Conservation (phyloP, 1,284 basidiomycete genomes). For the Cryptococcus sp. region DNA sequence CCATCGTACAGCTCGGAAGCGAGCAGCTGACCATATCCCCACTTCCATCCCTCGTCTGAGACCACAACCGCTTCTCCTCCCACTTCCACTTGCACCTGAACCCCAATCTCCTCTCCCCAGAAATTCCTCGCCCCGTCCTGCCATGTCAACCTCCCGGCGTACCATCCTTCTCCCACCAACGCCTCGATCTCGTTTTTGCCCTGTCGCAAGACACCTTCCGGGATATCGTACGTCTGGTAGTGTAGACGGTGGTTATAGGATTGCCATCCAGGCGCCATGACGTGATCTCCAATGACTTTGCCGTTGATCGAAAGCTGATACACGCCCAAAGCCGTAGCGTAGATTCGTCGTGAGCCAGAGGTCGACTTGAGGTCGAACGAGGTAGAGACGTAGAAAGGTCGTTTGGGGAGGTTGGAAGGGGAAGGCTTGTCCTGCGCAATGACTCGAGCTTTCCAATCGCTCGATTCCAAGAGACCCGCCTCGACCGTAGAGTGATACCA, state of each 20-base stretch:
- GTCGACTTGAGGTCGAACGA: constrained; percentile 2
- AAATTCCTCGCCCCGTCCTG: constrained; percentile 16
- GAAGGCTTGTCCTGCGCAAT: background rate
- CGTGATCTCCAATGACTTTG: constrained; percentile 23
- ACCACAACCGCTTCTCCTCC: constrained; percentile 11
- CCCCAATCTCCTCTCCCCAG: constrained; percentile 15
- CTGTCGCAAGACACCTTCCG: constrained; percentile 3
- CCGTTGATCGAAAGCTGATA: constrained; percentile 34
- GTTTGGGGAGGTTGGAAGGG: constrained; percentile 15
- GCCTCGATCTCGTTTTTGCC: constrained; percentile 26
- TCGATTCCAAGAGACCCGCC: constrained; percentile 18
- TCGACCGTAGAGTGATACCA: constrained; percentile 20
- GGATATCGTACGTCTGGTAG: constrained; percentile 30
- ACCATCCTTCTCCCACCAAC: constrained; percentile 36
- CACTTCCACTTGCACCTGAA: constrained; percentile 24
- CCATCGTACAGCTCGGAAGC: constrained; percentile 31
- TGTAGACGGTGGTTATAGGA: constrained; percentile 30
- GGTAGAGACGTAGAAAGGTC: constrained; percentile 13
- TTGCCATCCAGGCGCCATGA: constrained; percentile 36
- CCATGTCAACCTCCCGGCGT: constrained; percentile 20
- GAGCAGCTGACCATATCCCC: constrained; percentile 26
- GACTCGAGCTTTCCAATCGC: constrained; percentile 24
- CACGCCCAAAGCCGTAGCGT: constrained; percentile 32
- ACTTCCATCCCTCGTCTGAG: constrained; percentile 22
- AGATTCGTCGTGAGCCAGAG: constrained; percentile 12